These are phyloP conservation scores for Globisporangium radiosum DNA, from an alignment of 352 stramenopile species.

Conservation along the genomic window DNA sequence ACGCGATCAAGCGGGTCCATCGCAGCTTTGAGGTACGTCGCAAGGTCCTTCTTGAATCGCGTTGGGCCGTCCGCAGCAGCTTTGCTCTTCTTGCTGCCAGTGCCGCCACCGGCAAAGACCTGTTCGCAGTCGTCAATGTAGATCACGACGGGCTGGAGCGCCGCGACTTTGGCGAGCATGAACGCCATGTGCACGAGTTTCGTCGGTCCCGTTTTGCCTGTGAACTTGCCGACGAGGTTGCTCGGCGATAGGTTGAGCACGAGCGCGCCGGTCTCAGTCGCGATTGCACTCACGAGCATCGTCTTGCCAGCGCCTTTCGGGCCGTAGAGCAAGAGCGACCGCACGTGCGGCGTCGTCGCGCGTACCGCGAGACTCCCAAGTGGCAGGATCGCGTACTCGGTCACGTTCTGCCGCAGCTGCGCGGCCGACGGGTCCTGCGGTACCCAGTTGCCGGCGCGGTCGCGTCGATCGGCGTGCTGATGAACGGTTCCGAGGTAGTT, in stretches of 20 bases:
- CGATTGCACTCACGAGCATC: slow-evolving; percentile 88
- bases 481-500: slow-evolving; percentile 86
- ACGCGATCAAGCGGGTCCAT: slow-evolving; percentile 87
- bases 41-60: slow-evolving; percentile 92
- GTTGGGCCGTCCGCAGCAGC: slow-evolving; percentile 56
- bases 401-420: slow-evolving; percentile 86
- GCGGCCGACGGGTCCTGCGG: slow-evolving; percentile 87
- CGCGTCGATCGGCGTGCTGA: slow-evolving; percentile 54
- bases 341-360: slow-evolving; percentile 62
- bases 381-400: slow-evolving; percentile 89
- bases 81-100: slow-evolving; percentile 71
- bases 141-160: slow-evolving; percentile 86
- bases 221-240: slow-evolving; percentile 92
- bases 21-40: slow-evolving; percentile 89
- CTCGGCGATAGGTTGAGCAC: slow-evolving; percentile 93
- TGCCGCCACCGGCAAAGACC: slow-evolving; percentile 62
- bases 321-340: slow-evolving; percentile 93
- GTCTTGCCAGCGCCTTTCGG: slow-evolving; percentile 90
- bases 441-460: slow-evolving; percentile 81
- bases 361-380: slow-evolving; percentile 75
- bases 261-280: slow-evolving; percentile 88
- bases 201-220: slow-evolving; percentile 84
- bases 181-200: slow-evolving; percentile 95
- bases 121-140: slow-evolving; percentile 94
- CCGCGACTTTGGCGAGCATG: slow-evolving; percentile 79